phyloP scores from a whole-genome alignment of 176 grass and related monocot species.

The Oryza brachyantha region DNA sequence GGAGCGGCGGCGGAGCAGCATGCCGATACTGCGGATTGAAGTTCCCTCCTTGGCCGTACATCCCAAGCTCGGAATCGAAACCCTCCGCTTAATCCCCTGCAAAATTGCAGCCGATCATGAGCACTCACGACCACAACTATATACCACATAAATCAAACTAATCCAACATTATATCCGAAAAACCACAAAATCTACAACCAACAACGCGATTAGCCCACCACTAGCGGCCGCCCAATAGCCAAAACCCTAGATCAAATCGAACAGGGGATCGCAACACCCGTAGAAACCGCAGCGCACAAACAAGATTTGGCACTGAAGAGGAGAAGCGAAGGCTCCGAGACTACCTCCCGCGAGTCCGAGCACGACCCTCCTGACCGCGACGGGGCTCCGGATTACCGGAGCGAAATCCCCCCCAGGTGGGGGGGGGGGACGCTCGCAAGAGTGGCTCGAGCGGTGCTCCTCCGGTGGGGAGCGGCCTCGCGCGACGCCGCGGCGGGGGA shows the following conservation, averaged over 20 bases:
- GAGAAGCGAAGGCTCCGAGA: not conserved
- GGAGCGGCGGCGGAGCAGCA: constrained; percentile 31
- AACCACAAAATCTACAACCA: not conserved
- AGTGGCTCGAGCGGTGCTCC: not conserved
- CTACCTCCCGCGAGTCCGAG: constrained; percentile 18
- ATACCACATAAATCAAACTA: not conserved
- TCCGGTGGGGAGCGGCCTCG: not conserved
- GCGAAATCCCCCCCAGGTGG: not conserved
- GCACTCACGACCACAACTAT: not conserved
- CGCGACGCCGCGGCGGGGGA: not conserved
- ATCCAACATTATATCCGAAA: not conserved
- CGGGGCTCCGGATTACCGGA: not conserved
- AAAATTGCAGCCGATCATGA: constrained; percentile 20
- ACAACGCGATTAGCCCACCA: not conserved
- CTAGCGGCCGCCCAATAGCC: not conserved
- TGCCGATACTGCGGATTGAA: constrained; percentile 38
- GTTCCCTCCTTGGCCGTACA: constrained; percentile 59
- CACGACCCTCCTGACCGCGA: not conserved
- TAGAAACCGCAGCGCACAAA: not conserved
- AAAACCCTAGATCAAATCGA: constrained; percentile 41
- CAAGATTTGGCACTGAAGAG: not conserved
- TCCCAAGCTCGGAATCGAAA: constrained; percentile 36
- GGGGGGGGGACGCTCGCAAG: not conserved
- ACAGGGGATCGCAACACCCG: not conserved
- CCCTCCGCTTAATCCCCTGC: constrained; percentile 24